Conservation (phyloP, 1,284 basidiomycete genomes). For the Irpex sp. region DNA sequence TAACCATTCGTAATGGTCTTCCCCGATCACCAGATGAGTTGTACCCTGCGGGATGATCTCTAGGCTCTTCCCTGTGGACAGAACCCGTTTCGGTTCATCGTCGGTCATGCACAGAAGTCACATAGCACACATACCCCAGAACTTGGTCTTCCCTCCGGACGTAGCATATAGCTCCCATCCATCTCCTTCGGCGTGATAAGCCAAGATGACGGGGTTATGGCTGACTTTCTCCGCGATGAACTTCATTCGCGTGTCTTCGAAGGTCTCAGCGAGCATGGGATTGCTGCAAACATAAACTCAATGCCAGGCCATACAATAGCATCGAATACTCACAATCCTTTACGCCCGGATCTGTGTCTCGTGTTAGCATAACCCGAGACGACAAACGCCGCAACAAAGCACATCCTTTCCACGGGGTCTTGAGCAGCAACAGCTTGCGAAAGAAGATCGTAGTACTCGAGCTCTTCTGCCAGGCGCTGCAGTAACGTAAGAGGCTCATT, state of each 20-base stretch:
- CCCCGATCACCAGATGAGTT: conserved; percentile 57
- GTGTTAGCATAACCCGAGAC: conserved; percentile 83
- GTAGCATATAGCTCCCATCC: conserved; percentile 72
- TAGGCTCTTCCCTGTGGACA: conserved; percentile 65
- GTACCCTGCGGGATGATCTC: conserved; percentile 77
- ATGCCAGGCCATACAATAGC: background rate
- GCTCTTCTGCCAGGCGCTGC: conserved; percentile 76
- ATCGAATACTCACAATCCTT: conserved; percentile 70
- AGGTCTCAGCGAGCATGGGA: conserved; percentile 86
- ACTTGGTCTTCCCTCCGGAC: conserved; percentile 78
- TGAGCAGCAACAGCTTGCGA: conserved; percentile 55
- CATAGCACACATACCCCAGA: conserved; percentile 62
- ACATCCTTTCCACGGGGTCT: conserved; percentile 71
- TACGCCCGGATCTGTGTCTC: conserved; percentile 71
- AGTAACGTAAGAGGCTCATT: conserved; percentile 84
- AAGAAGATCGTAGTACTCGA: conserved; percentile 75
- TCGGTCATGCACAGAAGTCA: conserved; percentile 16
- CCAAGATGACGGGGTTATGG: conserved; percentile 80
- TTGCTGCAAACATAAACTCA: conserved; percentile 45
- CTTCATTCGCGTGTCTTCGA: conserved; percentile 73
- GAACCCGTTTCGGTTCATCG: conserved; percentile 12
- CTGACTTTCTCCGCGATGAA: conserved; percentile 88
- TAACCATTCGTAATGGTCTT: conserved; percentile 66
- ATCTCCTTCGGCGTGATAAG: conserved; percentile 76
- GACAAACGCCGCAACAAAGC: conserved; percentile 77